Conservation (phyloP, 2,329 filamentous ascomycete species). For the Aspergillus spinulosporus region DNA sequence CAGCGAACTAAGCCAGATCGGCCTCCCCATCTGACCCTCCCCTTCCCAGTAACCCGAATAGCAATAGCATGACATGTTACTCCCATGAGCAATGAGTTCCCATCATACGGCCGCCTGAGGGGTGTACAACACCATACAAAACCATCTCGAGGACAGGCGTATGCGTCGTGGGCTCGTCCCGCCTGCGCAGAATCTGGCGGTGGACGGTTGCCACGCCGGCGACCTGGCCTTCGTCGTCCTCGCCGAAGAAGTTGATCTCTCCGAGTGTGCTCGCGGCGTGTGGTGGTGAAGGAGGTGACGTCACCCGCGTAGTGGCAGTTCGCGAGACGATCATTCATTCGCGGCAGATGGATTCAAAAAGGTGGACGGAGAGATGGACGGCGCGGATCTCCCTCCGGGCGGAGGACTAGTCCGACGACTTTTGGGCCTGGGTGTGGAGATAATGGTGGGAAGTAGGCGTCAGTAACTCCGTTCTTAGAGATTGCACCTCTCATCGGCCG, state of each 20-base stretch:
- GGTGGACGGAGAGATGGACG: slow-evolving; percentile 33
- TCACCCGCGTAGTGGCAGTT: slow-evolving; percentile 39
- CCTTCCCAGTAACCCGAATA: slow-evolving; percentile 24
- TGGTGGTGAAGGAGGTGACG: slow-evolving; percentile 34
- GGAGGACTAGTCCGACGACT: no score
- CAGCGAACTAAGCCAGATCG: slow-evolving; percentile 23
- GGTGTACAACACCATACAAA: slow-evolving; percentile 31
- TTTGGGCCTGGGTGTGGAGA: no score
- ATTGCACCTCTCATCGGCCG: no score
- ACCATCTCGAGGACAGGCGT: slow-evolving; percentile 30
- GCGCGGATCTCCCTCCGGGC: slow-evolving; percentile 11
- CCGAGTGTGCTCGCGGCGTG: slow-evolving; percentile 22
- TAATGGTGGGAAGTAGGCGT: no score
- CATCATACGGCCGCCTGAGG: slow-evolving; percentile 37
- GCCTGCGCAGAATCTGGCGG: slow-evolving; percentile 26
- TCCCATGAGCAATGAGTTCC: slow-evolving; percentile 26
- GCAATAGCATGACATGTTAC: slow-evolving; percentile 24
- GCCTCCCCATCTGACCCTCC: slow-evolving; percentile 17
- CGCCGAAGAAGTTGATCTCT: slow-evolving; percentile 26
- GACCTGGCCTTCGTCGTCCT: slow-evolving; percentile 28
- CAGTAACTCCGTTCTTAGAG: no score
- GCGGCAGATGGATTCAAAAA: slow-evolving; percentile 33
- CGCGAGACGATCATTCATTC: slow-evolving; percentile 31
- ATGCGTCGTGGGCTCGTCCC: slow-evolving; percentile 23
- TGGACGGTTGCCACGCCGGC: slow-evolving; percentile 37